Percentiles rank a stretch among this genome's conserved stretches.
Conservation (phyloP, 2,329 filamentous ascomycete species). For the Torrubiellomyces zombiae region DNA sequence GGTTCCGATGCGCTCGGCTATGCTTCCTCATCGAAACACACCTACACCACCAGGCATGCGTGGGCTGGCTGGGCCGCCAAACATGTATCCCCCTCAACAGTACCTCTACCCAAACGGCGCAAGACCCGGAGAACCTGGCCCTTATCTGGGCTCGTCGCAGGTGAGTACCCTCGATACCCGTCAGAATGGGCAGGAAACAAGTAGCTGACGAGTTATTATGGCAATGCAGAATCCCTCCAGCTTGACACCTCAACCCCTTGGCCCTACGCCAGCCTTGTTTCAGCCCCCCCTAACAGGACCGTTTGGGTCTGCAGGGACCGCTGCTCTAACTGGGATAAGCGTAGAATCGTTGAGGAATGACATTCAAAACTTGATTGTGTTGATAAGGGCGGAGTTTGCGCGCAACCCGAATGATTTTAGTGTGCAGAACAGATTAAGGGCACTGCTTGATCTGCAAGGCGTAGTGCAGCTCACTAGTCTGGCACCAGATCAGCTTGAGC, state of each 20-base stretch:
- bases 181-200: too few relatives aligned
- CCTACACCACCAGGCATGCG: constrained; percentile 50
- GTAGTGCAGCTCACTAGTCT: constrained; percentile 61
- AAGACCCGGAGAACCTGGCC: constrained; percentile 8
- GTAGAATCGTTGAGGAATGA: constrained; percentile 67
- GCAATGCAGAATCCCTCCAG: too few relatives aligned
- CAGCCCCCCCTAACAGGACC: constrained; percentile 23
- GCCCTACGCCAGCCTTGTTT: constrained; percentile 20
- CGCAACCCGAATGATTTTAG: constrained; percentile 59
- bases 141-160: constrained; percentile 12
- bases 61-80: constrained; percentile 8
- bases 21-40: constrained; percentile 50
- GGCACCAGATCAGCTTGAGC: constrained; percentile 64
- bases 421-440: constrained; percentile 65
- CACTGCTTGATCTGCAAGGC: constrained; percentile 65
- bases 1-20: constrained; percentile 30
- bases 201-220: too few relatives aligned
- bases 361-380: constrained; percentile 60
- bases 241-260: constrained; percentile 21
- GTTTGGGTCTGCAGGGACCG: constrained; percentile 14
- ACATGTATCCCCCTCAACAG: constrained; percentile 11
- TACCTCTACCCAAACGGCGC: constrained; percentile 16
- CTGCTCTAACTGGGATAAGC: constrained; percentile 33
- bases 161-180: constrained; percentile 9
- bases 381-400: constrained; percentile 57